Evolutionary conservation across 2,329 filamentous ascomycete species (phyloP), one percentile per base, ranked within the genome.

Genomic region (Colletotrichum sp.): DNA sequence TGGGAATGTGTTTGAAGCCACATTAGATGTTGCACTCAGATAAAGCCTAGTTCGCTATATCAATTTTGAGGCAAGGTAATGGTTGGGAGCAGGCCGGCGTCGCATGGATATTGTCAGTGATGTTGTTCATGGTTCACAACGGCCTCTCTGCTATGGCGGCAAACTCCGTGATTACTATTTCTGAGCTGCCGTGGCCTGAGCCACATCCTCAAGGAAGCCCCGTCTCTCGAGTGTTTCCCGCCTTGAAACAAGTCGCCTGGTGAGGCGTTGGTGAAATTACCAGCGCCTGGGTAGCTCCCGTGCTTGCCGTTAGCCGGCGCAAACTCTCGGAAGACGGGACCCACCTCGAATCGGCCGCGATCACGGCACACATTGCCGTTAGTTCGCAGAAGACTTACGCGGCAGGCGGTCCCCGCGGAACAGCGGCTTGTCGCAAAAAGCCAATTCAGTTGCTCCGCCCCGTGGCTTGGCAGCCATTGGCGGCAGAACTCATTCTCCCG

Each of bases 371-470:
- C 28, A 8, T 52, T 38, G 34, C 43, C 48, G 43, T 52, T 56
- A 36, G 65, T 21, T 56, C 13, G 26, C 16, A 16, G 28, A 24
- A 34, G 48, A 43, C 30, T 32, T 15, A 21, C 32, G 36, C 67
- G 67, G 56, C 10, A 38, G 21, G 26, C 67, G 67, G 67, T n/a
- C 18, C 56, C 55, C 67, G 67, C 56, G 67, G 67, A 62, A n/a
- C 18, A 16, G 55, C 55, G 66, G 55, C 15, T 52, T 32, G 56
- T 52, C 16, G 30, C 38, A 38, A 32, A 61, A 61, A 61, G 28
- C 16, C 26, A 66, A 26, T 9, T 10, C 24, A 12, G 38, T 34
- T 68, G 58, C 67, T 66, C 36, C 52, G 52, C 61, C 61, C 28
- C 18, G 24, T 65, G 24, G 28, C 24, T 61, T 62, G 28, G 60